phyloP scores from a whole-genome alignment of 805 yeast genomes.

The Schizosaccharomyces cryophilus region DNA sequence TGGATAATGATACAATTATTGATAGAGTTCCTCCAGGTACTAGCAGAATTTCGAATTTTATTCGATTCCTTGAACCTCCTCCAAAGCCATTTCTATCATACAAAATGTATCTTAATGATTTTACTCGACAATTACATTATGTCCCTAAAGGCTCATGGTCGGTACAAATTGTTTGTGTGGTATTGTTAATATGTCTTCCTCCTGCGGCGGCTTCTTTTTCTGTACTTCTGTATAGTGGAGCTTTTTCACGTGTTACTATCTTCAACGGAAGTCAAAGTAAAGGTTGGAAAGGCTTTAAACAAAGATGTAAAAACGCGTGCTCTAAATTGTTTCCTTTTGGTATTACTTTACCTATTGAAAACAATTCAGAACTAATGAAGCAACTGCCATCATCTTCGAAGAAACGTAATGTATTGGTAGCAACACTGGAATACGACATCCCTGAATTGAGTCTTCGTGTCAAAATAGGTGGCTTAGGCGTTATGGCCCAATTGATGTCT shows the following conservation, averaged over 20 bases:
- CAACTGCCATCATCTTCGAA: not conserved
- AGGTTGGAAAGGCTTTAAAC: not conserved
- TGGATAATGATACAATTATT: slow-evolving; percentile 1
- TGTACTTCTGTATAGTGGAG: not conserved
- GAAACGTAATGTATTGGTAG: not conserved
- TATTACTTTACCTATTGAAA: not conserved
- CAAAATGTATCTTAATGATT: not conserved
- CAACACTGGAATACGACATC: not conserved
- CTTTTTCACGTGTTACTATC: not conserved
- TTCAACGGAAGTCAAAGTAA: not conserved
- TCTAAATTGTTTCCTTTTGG: not conserved
- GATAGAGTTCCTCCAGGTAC: slow-evolving; percentile 2
- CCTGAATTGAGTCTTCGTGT: not conserved
- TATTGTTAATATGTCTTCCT: not conserved
- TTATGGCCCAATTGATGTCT: slow-evolving; percentile 1
- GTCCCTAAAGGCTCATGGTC: slow-evolving; percentile 2
- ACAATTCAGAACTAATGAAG: not conserved
- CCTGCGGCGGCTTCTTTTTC: not conserved
- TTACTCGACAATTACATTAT: not conserved
- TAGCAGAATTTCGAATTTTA: not conserved
- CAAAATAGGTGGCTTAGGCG: slow-evolving; percentile 1
- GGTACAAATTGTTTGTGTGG: not conserved
- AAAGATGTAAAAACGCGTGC: not conserved
- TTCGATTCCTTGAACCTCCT: not conserved
- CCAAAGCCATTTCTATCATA: slow-evolving; percentile 1